Evolutionary conservation across 768 basidiomycete species (phyloP), one percentile per base, ranked within the genome.

Genomic region (Lactarius indigo): DNA sequence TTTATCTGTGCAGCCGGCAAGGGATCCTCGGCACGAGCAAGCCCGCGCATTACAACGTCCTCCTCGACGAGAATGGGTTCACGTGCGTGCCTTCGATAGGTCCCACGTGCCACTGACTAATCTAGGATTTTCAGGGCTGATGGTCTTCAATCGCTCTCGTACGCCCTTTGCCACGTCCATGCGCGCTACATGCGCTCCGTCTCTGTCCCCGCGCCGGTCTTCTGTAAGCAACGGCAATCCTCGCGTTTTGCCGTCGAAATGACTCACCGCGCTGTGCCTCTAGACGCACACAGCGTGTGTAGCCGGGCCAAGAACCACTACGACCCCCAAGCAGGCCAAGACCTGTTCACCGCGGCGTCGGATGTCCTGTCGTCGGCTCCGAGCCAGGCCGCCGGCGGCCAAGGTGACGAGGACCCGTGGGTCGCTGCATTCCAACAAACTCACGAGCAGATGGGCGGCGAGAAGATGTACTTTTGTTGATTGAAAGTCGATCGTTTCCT

Each of bases 131-230:
- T 18, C 68, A 89, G 86, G 26, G 79, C 86, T 12, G 87, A 91
- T 72, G 82, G 84, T 12, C 76, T 94, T 39, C 92, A 94, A 71
- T 79, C 82, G 0, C 75, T 87, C 5, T 87, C 90, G 0, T 93
- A 87, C 64, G 87, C 90, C 0, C 78, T 94, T 0, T 91, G 90
- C 71, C 89, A 94, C 56, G 85, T 91, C 0, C 93, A 92, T 70
- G 89, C 90, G 1, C 83, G 89, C 6, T 85, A 88, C n/a, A 92
- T 90, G 4, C 86, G 90, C 20, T 88, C 90, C 0, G 90, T 92
- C 1, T 91, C 91, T 0, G 89, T 92, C 56, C 90, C 91, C 0
- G 91, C 91, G 0, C 91, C 90, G 0, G 87, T 92, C 0, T 91
- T 89, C 69, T 91, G 90, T 91, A 72, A 70, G 87, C 77, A 2